phyloP scores from a whole-genome alignment of 2,329 filamentous ascomycete genomes.

The Arthrobotrys sphaeroides region DNA sequence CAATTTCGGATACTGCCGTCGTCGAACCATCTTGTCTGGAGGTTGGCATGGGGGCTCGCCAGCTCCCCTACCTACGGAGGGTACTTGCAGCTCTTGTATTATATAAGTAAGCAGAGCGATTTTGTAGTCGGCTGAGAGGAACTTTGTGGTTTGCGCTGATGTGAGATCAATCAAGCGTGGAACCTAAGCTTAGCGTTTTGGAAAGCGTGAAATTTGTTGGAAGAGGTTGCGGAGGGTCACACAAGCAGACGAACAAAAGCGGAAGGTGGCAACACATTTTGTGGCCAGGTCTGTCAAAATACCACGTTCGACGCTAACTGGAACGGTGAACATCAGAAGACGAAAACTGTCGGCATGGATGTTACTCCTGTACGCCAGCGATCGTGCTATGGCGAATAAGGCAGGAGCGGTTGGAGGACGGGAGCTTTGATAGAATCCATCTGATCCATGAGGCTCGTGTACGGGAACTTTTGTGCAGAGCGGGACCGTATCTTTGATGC shows the following conservation, averaged over 20 bases:
- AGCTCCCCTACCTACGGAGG: not conserved
- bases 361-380: not conserved
- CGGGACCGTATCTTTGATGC: not conserved
- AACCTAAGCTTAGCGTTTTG: not conserved
- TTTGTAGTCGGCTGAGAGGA: not conserved
- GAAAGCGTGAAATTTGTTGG: constrained; percentile 36
- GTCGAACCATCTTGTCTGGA: constrained; percentile 64
- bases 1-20: constrained; percentile 82
- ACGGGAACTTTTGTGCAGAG: not conserved
- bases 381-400: not conserved
- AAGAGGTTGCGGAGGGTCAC: constrained; percentile 31
- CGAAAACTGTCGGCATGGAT: not conserved
- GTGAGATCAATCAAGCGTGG: too few species aligned
- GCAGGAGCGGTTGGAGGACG: not conserved
- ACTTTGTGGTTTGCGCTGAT: not conserved
- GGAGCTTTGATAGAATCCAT: not conserved
- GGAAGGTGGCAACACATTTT: constrained; percentile 49
- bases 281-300: not conserved
- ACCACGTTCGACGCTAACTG: not conserved
- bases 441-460: not conserved
- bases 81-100: not conserved
- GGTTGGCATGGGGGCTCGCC: constrained; percentile 33
- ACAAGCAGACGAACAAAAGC: constrained; percentile 33
- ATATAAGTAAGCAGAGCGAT: not conserved
- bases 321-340: not conserved